phyloP scores from a whole-genome alignment of 148 eudicot species.

The Pharnaceum exiguum region DNA sequence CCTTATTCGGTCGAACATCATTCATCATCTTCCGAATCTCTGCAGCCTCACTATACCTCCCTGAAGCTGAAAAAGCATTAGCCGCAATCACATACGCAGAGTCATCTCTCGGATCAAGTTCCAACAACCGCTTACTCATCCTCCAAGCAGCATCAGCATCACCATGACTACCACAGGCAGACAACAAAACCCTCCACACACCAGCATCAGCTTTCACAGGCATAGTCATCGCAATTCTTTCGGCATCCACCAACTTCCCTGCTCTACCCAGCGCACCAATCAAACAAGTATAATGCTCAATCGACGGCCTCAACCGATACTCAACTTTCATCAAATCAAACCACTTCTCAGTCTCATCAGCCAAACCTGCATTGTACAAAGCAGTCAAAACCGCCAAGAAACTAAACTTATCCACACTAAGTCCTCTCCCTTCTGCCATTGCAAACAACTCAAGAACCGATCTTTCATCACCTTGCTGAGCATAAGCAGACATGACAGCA shows the following conservation, averaged over 20 bases:
- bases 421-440: slow-evolving; percentile 29
- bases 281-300: slow-evolving; percentile 69
- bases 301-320: slow-evolving; percentile 33
- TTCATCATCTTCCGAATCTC: slow-evolving; percentile 58
- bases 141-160: slow-evolving; percentile 41
- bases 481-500: slow-evolving; percentile 64
- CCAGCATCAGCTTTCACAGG: slow-evolving; percentile 55
- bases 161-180: slow-evolving; percentile 40
- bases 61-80: slow-evolving; percentile 46
- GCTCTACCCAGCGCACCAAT: slow-evolving; percentile 57
- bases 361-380: slow-evolving; percentile 44
- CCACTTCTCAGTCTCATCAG: slow-evolving; percentile 39
- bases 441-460: slow-evolving; percentile 42
- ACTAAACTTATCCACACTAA: slow-evolving; percentile 47
- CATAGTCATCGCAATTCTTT: slow-evolving; percentile 50
- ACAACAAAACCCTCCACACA: slow-evolving; percentile 56
- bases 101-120: slow-evolving; percentile 53
- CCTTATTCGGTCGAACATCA: slow-evolving; percentile 47
- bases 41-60: slow-evolving; percentile 51
- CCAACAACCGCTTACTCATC: slow-evolving; percentile 45
- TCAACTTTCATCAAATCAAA: slow-evolving; percentile 32
- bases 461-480: slow-evolving; percentile 50
- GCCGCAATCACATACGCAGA: slow-evolving; percentile 67
- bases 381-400: slow-evolving; percentile 55
- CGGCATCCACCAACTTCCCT: slow-evolving; percentile 58